phyloP scores from a whole-genome alignment of 306 rosid species.

The Trifolium pratense region DNA sequence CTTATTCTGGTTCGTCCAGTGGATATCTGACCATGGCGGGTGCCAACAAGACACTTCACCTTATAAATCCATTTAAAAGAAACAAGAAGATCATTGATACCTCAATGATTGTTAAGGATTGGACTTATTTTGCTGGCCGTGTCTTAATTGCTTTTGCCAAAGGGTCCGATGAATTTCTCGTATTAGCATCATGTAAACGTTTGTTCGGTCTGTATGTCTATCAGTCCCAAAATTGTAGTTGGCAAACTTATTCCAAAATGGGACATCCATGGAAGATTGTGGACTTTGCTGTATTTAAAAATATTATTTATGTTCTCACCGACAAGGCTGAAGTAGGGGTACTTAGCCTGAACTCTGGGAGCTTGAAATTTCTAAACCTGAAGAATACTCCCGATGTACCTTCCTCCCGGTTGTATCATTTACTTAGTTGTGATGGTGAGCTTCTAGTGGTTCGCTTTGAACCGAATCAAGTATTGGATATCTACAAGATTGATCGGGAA shows the following conservation, averaged over 20 bases:
- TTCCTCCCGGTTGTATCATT: background rate
- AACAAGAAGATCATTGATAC: background rate
- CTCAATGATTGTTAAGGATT: fast-evolving
- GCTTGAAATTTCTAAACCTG: background rate
- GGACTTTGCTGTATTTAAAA: background rate
- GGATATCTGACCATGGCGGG: conserved; percentile 21
- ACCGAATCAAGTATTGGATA: background rate
- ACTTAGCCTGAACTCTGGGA: background rate
- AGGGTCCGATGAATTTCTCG: conserved; percentile 22
- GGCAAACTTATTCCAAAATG: background rate
- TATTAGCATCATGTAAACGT: background rate
- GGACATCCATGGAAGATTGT: background rate
- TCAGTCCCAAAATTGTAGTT: conserved; percentile 22
- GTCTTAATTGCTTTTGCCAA: conserved; percentile 5
- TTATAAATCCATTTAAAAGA: conserved; percentile 35
- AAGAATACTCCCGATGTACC: background rate
- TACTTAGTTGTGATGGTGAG: background rate
- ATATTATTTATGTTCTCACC: conserved; percentile 1
- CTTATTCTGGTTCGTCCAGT: conserved; percentile 18
- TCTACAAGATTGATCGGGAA: background rate
- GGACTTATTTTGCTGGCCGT: background rate
- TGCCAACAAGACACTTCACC: background rate
- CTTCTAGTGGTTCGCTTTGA: background rate
- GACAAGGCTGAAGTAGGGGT: background rate
- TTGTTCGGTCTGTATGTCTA: background rate